phyloP scores from a whole-genome alignment of 352 stramenopile species.

The Stephanocyclus meneghinianus region DNA sequence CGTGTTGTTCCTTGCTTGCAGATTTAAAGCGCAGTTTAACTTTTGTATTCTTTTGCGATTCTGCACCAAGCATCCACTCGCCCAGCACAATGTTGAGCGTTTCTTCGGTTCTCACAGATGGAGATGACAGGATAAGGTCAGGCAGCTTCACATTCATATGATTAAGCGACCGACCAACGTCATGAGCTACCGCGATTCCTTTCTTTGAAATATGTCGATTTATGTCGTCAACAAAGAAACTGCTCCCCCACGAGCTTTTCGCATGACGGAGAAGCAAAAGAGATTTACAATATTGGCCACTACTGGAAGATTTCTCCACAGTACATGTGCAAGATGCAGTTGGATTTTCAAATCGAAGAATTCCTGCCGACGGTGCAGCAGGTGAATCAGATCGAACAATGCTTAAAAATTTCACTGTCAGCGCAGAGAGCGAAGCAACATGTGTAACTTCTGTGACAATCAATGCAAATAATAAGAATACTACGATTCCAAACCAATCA shows the following conservation, averaged over 20 bases:
- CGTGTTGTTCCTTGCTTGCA: not conserved
- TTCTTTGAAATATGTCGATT: slow-evolving; percentile 13
- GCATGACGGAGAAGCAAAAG: slow-evolving; percentile 22
- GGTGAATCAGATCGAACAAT: not conserved
- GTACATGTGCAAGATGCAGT: not conserved
- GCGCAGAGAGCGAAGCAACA: not conserved
- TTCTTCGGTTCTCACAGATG: slow-evolving; percentile 19
- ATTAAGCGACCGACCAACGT: slow-evolving; percentile 6
- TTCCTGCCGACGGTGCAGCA: not conserved
- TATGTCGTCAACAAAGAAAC: slow-evolving; percentile 18
- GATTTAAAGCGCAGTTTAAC: not conserved
- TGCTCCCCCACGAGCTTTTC: slow-evolving; percentile 20
- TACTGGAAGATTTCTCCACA: not conserved
- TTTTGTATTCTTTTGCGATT: not conserved
- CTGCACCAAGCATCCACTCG: slow-evolving; percentile 11
- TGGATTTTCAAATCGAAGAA: slow-evolving; percentile 1
- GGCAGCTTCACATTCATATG: slow-evolving; percentile 12
- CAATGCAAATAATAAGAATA: not conserved
- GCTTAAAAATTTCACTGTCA: not conserved
- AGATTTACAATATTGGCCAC: slow-evolving; percentile 12
- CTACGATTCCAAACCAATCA: not conserved
- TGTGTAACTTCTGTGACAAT: not conserved
- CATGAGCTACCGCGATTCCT: slow-evolving; percentile 18
- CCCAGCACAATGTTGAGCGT: slow-evolving; percentile 22
- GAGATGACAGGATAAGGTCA: slow-evolving; percentile 18